Evolutionary conservation across 345 rosid genomes (phyloP).

Genomic region (Mallotus nudiflorus): DNA sequence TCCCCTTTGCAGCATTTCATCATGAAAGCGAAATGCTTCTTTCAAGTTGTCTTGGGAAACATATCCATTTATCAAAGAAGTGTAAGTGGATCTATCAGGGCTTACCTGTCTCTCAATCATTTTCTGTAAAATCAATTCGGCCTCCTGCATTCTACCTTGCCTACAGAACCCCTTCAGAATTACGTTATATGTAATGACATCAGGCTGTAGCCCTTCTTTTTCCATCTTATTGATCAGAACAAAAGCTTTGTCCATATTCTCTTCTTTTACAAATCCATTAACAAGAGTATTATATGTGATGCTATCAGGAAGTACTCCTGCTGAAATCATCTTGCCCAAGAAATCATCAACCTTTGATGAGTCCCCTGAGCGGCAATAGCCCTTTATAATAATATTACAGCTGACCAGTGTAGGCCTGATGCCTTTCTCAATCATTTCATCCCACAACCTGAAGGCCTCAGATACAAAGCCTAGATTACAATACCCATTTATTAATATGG

Average conservation of each 20-base stretch:
- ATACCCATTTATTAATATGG: conserved; percentile 63
- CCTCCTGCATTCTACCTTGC: conserved; percentile 76
- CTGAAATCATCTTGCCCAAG: conserved; percentile 53
- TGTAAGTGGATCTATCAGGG: conserved; percentile 68
- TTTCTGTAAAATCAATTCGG: conserved; percentile 55
- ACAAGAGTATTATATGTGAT: conserved; percentile 69
- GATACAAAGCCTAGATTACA: conserved; percentile 54
- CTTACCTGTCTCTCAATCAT: conserved; percentile 62
- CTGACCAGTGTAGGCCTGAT: conserved; percentile 60
- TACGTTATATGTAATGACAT: conserved; percentile 60
- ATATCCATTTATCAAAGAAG: conserved; percentile 76
- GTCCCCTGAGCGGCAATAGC: conserved; percentile 69
- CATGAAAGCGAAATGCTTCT: conserved; percentile 79
- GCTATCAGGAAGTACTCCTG: conserved; percentile 60
- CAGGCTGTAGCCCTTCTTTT: conserved; percentile 51
- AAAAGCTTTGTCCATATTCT: conserved; percentile 66
- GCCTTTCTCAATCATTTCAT: conserved; percentile 63
- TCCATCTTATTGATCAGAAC: conserved; percentile 61
- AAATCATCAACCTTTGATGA: conserved; percentile 60
- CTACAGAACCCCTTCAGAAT: conserved; percentile 71
- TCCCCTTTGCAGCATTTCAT: conserved; percentile 81
- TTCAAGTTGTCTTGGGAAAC: conserved; percentile 68
- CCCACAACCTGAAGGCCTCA: conserved; percentile 71
- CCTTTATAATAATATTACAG: conserved; percentile 70
- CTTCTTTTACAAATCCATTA: conserved; percentile 65